Evolutionary conservation across 164 flowering plant genomes (phyloP), one percentile per base, ranked within the genome.

Genomic region (Taxillus chinensis): DNA sequence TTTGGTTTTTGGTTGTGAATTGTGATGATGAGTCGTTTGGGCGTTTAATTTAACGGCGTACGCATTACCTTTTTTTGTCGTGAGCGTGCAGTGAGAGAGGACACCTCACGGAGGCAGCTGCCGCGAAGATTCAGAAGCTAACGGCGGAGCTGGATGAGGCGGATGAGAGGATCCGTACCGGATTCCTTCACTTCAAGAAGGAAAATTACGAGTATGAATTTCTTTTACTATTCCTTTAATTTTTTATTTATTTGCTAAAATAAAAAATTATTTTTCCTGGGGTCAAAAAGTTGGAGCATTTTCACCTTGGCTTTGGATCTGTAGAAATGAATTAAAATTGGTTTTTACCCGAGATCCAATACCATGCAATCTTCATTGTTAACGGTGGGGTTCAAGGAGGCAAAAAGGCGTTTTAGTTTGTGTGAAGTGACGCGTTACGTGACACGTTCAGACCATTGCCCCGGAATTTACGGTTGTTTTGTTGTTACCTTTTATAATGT

Each of bases 121-220:
- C 83, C 68, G 81, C 77, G 39, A 84, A 80, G 70, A 75, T 84
- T 62, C 75, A 70, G 68, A 67, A 77, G 68, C 3, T 84, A 45
- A 84, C 82, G 72, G 76, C 79, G 17, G 86, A 82, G 75, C 61
- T 84, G 68, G 75, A 68, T 61, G 79, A 84, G 67, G 74, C 86
- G 59, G 80, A 58, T 7, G 79, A 75, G 65, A 70, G 78, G 70
- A 71, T 84, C 63, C 69, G 70, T 53, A 45, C 73, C 73, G 89
- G 89, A 2, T 84, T 82, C 67, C 9, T 38, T 13, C 77, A 69
- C 48, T 84, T 84, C 77, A 84, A 80, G 83, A 71, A 55, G 17
- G 79, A 82, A 59, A 80, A 80, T 64, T 84, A 43, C 41, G 79
- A 75, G 89, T 84, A 70, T 14, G 89, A 27, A 27, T 27, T 27